Percentiles rank a stretch among this genome's conserved stretches.
These are phyloP conservation scores for Colletotrichum nymphaeae DNA, from an alignment of 2,329 filamentous ascomycete genomes.

Conservation along the genomic window DNA sequence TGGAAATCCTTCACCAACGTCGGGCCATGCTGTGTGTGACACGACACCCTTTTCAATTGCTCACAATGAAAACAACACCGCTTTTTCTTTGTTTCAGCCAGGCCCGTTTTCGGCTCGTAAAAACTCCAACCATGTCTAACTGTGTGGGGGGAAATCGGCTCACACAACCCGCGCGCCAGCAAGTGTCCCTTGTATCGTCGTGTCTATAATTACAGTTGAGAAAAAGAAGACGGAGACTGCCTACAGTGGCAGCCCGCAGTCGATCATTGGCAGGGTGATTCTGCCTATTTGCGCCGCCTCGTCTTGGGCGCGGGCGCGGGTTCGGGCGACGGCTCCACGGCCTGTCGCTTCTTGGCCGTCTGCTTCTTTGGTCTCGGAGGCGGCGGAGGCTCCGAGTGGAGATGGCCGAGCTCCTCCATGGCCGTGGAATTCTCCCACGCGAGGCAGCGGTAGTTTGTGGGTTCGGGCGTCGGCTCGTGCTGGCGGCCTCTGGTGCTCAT, in stretches of 20 bases:
- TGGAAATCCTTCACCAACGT: background rate
- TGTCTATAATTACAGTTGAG: slow-evolving; percentile 27
- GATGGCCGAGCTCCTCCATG: slow-evolving; percentile 66
- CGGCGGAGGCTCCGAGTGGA: slow-evolving; percentile 67
- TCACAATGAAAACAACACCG: background rate
- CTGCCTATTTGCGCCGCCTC: slow-evolving; percentile 35
- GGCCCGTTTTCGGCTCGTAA: background rate
- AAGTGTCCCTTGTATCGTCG: background rate
- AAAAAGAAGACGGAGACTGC: background rate
- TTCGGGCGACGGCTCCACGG: slow-evolving; percentile 39
- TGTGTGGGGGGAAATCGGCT: background rate
- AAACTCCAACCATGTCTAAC: slow-evolving; percentile 11
- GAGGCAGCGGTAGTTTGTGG: slow-evolving; percentile 60
- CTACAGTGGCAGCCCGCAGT: background rate
- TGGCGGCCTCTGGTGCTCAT: slow-evolving; percentile 60
- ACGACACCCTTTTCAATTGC: background rate
- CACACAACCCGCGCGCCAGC: background rate
- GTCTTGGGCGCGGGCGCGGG: slow-evolving; percentile 41
- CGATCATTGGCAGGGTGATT: too few relatives aligned
- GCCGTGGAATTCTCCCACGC: slow-evolving; percentile 69
- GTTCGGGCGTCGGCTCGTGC: slow-evolving; percentile 58
- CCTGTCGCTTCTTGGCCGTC: slow-evolving; percentile 60
- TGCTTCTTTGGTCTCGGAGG: slow-evolving; percentile 63
- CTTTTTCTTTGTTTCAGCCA: background rate
- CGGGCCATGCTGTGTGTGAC: slow-evolving; percentile 7